These are phyloP conservation scores for Barnettozyma populi DNA, from an alignment of 805 yeast genomes.

Conservation along the genomic window DNA sequence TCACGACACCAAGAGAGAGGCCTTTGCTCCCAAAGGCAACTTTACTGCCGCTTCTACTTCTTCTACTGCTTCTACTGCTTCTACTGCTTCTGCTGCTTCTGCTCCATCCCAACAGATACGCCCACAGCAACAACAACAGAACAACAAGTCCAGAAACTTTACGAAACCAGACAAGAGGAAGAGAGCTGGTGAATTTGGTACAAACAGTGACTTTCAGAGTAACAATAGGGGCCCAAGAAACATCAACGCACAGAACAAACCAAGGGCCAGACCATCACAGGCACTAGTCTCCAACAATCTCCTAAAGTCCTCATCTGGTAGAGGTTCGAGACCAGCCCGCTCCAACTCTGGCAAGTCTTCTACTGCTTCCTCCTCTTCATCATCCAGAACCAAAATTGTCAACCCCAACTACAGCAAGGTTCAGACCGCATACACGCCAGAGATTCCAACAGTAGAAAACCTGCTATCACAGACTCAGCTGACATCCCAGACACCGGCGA, in stretches of 20 bases:
- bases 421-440: constrained; percentile 16
- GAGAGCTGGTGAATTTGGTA: neutral
- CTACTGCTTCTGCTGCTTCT: neutral
- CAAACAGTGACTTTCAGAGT: neutral
- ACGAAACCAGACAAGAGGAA: neutral
- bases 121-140: neutral
- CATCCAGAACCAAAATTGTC: neutral
- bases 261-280: neutral
- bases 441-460: constrained; percentile 14
- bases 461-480: constrained; percentile 14
- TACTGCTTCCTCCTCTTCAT: neutral
- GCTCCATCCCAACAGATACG: neutral
- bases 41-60: no score
- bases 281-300: constrained; percentile 4
- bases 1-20: neutral
- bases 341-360: neutral
- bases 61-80: no score
- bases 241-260: constrained; percentile 4
- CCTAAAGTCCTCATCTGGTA: neutral
- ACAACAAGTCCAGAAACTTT: neutral
- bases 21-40: neutral
- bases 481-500: constrained; percentile 18
- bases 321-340: constrained; percentile 1
- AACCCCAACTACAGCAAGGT: constrained; percentile 19
- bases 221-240: constrained; percentile 4